Evolutionary conservation across 2,329 filamentous ascomycete genomes (phyloP).

Genomic region (Dactylellina cionopaga): DNA sequence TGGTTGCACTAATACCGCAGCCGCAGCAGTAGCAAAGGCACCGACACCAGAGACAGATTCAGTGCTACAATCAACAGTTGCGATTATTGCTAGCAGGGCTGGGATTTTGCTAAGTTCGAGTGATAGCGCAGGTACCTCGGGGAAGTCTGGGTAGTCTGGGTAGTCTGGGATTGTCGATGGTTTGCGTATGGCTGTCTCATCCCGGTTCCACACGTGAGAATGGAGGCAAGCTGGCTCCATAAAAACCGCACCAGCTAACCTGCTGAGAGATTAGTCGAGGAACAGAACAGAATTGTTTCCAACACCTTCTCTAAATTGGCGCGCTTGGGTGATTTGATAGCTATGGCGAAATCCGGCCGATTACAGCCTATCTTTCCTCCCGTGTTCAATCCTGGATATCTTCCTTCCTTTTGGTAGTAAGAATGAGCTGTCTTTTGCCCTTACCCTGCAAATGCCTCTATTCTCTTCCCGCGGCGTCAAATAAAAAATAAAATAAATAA

Average conservation of each 20-base stretch:
- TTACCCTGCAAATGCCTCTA: slow-evolving; percentile 48
- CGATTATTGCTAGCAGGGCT: slow-evolving; percentile 20
- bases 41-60: background rate
- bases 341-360: slow-evolving; percentile 40
- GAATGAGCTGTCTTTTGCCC: slow-evolving; percentile 39
- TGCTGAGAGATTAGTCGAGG: slow-evolving; percentile 19
- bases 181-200: slow-evolving; percentile 32
- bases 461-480: slow-evolving; percentile 12
- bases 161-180: background rate
- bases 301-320: slow-evolving; percentile 6
- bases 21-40: slow-evolving; percentile 6
- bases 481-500: too few relatives aligned
- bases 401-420: slow-evolving; percentile 34
- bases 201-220: slow-evolving; percentile 50
- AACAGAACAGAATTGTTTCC: slow-evolving; percentile 13
- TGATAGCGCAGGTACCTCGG: slow-evolving; percentile 35
- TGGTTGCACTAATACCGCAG: slow-evolving; percentile 35
- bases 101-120: slow-evolving; percentile 24
- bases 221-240: slow-evolving; percentile 46
- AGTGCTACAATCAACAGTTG: background rate
- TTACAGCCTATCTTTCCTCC: slow-evolving; percentile 45
- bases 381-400: slow-evolving; percentile 34
- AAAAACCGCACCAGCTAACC: slow-evolving; percentile 27
- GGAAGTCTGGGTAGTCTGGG: too few relatives aligned
- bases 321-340: slow-evolving; percentile 26